Evolutionary conservation across 495 filamentous ascomycete genomes (phyloP).

Genomic region (Sabuloglossum arenarium): DNA sequence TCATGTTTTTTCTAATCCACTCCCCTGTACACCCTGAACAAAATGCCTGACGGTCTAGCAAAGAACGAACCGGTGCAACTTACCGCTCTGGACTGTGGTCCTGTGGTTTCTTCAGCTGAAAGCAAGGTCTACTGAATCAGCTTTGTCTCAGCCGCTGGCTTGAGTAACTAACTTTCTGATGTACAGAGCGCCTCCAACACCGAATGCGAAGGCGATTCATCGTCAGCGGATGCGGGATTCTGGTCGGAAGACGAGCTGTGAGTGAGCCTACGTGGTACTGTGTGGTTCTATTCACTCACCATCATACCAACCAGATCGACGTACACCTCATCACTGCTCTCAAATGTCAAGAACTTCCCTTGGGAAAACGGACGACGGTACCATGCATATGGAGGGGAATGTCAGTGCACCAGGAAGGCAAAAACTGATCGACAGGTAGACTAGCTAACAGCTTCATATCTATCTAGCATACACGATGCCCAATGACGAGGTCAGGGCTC

Average conservation of each 20-base stretch:
- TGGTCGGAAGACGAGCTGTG: background rate
- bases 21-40: no score
- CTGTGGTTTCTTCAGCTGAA: no score
- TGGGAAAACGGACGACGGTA: slow-evolving; percentile 6
- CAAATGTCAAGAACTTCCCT: background rate
- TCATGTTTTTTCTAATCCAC: no score
- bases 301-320: background rate
- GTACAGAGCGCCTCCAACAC: background rate
- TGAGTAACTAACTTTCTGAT: background rate
- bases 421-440: slow-evolving; percentile 21
- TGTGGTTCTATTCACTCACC: background rate
- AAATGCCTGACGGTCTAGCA: no score
- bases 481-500: slow-evolving; percentile 5
- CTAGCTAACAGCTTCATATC: slow-evolving; percentile 13
- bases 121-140: no score
- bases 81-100: no score
- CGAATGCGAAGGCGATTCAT: background rate
- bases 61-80: no score
- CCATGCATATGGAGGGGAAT: background rate
- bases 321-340: slow-evolving; percentile 4
- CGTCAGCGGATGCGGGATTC: background rate
- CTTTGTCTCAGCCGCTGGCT: no score
- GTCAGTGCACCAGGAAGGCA: background rate
- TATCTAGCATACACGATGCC: background rate
- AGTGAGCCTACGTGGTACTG: background rate